Conservation (phyloP, 805 yeast species). For the Pichia phayaonensis region DNA sequence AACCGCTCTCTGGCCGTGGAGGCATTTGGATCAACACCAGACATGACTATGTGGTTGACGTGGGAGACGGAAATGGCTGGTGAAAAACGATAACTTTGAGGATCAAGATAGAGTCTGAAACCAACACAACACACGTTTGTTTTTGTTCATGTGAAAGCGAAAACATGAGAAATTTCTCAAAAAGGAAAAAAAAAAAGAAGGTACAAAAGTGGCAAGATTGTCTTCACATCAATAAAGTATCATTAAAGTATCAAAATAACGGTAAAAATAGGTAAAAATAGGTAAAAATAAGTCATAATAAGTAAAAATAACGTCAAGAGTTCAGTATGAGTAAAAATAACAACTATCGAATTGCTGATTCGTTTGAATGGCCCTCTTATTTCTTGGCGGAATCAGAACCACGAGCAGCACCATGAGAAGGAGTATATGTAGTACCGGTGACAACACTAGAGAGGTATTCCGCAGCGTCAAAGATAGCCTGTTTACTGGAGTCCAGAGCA, state of each 20-base stretch:
- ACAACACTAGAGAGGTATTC: slow-evolving; percentile 54
- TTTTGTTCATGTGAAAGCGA: not conserved
- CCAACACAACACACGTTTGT: not conserved
- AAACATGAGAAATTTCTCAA: not conserved
- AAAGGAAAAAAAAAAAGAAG: too few relatives aligned
- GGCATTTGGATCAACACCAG: not conserved
- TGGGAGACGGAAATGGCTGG: too few relatives aligned
- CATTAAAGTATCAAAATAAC: too few relatives aligned
- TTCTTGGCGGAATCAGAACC: slow-evolving; percentile 17
- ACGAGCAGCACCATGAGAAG: slow-evolving; percentile 24
- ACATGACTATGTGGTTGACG: not conserved
- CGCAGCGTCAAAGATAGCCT: slow-evolving; percentile 40
- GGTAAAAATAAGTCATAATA: too few relatives aligned
- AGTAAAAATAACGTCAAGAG: too few relatives aligned
- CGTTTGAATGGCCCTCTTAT: too few relatives aligned
- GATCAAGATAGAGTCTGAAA: not conserved
- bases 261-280: too few relatives aligned
- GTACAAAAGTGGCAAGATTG: too few relatives aligned
- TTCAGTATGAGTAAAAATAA: too few relatives aligned
- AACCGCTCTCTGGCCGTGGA: not conserved
- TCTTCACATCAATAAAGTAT: too few relatives aligned
- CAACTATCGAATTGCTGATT: too few relatives aligned
- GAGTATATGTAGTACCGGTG: slow-evolving; percentile 58
- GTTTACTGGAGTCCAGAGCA: slow-evolving; percentile 42
- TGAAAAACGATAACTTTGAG: not conserved